phyloP scores from a whole-genome alignment of 257 asterid genomes.

The Rehmannia glutinosa region DNA sequence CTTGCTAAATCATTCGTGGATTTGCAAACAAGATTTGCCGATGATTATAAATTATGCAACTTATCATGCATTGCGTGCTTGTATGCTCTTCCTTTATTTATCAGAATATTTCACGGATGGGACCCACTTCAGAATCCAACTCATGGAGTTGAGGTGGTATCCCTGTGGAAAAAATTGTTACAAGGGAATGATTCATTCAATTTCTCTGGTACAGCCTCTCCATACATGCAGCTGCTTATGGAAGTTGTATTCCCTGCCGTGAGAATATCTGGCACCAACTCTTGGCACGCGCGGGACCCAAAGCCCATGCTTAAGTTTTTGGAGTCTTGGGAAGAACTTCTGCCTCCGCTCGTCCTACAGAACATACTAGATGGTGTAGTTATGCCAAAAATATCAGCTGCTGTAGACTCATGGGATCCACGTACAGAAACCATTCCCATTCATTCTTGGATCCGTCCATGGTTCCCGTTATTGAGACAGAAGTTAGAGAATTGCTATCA shows the following conservation, averaged over 20 bases:
- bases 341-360: slow-evolving; percentile 64
- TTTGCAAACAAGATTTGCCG: slow-evolving; percentile 50
- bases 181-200: slow-evolving; percentile 44
- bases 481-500: slow-evolving; percentile 74
- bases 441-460: slow-evolving; percentile 94
- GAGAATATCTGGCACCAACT: slow-evolving; percentile 86
- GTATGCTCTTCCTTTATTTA: slow-evolving; percentile 75
- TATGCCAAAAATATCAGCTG: slow-evolving; percentile 70
- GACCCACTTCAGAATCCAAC: slow-evolving; percentile 89
- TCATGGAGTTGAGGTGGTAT: slow-evolving; percentile 63
- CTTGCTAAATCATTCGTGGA: slow-evolving; percentile 61
- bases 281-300: slow-evolving; percentile 90
- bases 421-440: slow-evolving; percentile 79
- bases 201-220: slow-evolving; percentile 51
- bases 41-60: slow-evolving; percentile 69
- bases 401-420: slow-evolving; percentile 93
- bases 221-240: slow-evolving; percentile 77
- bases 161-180: slow-evolving; percentile 66
- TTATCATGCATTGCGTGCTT: slow-evolving; percentile 82
- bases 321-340: slow-evolving; percentile 80
- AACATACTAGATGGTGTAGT: slow-evolving; percentile 54
- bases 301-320: slow-evolving; percentile 85
- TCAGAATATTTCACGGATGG: slow-evolving; percentile 90
- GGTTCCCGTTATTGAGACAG: slow-evolving; percentile 75
- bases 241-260: slow-evolving; percentile 93